Conservation (phyloP, 179 eudicot genomes). For the Gypsophila paniculata region DNA sequence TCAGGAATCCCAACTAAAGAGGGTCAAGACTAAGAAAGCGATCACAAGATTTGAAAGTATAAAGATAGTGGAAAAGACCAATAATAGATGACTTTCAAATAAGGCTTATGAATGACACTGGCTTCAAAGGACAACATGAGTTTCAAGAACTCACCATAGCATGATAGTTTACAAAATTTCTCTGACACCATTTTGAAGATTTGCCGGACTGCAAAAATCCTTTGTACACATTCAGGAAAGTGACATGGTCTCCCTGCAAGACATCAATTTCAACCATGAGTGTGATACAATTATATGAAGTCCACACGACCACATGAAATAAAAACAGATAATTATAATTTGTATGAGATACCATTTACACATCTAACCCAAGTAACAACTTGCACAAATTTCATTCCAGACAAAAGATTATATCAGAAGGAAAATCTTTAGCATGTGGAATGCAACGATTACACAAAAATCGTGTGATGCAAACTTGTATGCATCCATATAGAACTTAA, state of each 20-base stretch:
- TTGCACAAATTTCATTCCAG: neutral
- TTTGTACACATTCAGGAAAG: constrained; percentile 90
- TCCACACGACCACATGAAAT: too few species aligned
- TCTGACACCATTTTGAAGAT: constrained; percentile 95
- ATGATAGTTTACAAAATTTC: constrained; percentile 80
- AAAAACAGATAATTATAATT: neutral
- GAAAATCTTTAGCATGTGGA: neutral
- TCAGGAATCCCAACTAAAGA: neutral
- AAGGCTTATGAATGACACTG: too few species aligned
- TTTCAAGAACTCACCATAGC: constrained; percentile 67
- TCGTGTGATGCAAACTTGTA: neutral
- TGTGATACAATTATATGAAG: neutral
- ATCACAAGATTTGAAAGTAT: neutral
- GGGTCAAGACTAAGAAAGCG: neutral
- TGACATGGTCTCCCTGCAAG: constrained; percentile 94
- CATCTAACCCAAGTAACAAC: neutral
- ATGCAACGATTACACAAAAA: neutral
- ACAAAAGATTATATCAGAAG: neutral
- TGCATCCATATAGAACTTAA: neutral
- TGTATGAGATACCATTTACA: neutral
- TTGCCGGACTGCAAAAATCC: constrained; percentile 76
- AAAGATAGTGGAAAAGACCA: neutral
- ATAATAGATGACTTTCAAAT: too few species aligned
- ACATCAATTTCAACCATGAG: constrained; percentile 19
- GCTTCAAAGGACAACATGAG: neutral